Conservation (phyloP, 1,284 basidiomycete species). For the Cryptococcus neoformans region DNA sequence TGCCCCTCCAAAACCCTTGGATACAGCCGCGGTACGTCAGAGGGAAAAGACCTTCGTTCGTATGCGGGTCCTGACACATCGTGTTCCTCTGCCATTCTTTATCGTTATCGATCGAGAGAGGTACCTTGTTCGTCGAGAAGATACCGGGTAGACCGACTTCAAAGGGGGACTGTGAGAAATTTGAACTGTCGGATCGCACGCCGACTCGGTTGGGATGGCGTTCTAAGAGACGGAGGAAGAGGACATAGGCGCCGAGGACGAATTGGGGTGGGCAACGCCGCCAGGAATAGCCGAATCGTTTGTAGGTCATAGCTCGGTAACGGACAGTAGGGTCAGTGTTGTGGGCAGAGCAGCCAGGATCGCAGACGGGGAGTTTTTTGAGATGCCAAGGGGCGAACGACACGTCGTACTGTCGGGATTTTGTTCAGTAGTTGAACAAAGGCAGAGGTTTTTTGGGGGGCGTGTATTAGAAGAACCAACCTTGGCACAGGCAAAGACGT, state of each 20-base stretch:
- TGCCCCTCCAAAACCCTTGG: slow-evolving; percentile 54
- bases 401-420: slow-evolving; percentile 47
- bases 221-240: slow-evolving; percentile 38
- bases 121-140: slow-evolving; percentile 29
- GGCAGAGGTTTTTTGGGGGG: neutral
- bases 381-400: slow-evolving; percentile 52
- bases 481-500: slow-evolving; percentile 54
- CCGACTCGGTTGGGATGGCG: slow-evolving; percentile 36
- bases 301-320: slow-evolving; percentile 31
- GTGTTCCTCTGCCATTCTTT: slow-evolving; percentile 49
- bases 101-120: slow-evolving; percentile 45
- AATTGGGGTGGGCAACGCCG: slow-evolving; percentile 37
- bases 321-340: slow-evolving; percentile 17
- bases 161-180: slow-evolving; percentile 11
- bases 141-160: slow-evolving; percentile 16
- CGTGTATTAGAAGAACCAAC: slow-evolving; percentile 16
- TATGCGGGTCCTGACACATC: slow-evolving; percentile 50
- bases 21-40: slow-evolving; percentile 48
- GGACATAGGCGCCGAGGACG: slow-evolving; percentile 30
- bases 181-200: slow-evolving; percentile 21
- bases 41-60: slow-evolving; percentile 49
- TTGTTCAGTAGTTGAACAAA: neutral
- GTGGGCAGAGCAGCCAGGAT: slow-evolving; percentile 21
- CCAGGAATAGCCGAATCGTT: slow-evolving; percentile 43
- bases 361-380: slow-evolving; percentile 42